These are phyloP conservation scores for Capronia epimyces DNA, from an alignment of 2,329 filamentous ascomycete genomes.

Conservation along the genomic window DNA sequence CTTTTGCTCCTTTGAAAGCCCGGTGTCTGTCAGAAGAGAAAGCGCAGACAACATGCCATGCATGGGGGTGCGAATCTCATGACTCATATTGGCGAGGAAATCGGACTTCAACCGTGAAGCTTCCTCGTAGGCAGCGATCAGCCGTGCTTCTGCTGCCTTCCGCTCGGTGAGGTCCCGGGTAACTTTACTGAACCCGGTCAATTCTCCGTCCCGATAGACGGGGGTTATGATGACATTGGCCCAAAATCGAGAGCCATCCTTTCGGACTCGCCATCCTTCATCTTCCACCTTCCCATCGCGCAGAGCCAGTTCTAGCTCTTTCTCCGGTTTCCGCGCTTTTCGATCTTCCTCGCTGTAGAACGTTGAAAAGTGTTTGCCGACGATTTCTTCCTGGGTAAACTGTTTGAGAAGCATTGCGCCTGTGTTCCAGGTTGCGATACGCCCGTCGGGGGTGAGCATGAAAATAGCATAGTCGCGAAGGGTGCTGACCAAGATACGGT, in stretches of 20 bases:
- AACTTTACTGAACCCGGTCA: slow-evolving; percentile 56
- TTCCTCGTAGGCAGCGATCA: slow-evolving; percentile 56
- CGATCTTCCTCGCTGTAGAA: slow-evolving; percentile 54
- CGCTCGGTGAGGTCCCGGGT: slow-evolving; percentile 47
- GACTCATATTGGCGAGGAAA: slow-evolving; percentile 59
- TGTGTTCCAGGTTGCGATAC: slow-evolving; percentile 54
- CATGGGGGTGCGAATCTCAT: slow-evolving; percentile 61
- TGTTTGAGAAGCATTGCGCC: slow-evolving; percentile 54
- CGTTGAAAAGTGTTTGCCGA: slow-evolving; percentile 54
- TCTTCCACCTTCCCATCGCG: slow-evolving; percentile 54
- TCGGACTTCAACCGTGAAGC: slow-evolving; percentile 59
- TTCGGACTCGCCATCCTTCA: slow-evolving; percentile 56
- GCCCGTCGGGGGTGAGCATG: slow-evolving; percentile 53
- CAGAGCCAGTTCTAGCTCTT: slow-evolving; percentile 50
- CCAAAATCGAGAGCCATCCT: slow-evolving; percentile 56
- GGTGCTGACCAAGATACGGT: slow-evolving; percentile 57
- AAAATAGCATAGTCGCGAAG: slow-evolving; percentile 61
- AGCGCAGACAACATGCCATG: slow-evolving; percentile 58
- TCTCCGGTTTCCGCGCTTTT: slow-evolving; percentile 45
- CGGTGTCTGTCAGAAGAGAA: slow-evolving; percentile 52
- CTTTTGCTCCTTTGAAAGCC: slow-evolving; percentile 49
- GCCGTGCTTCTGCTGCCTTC: slow-evolving; percentile 48
- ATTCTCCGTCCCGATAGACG: slow-evolving; percentile 48
- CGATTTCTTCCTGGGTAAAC: slow-evolving; percentile 50
- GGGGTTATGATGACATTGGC: slow-evolving; percentile 57